Evolutionary conservation across 805 yeast genomes (phyloP), one percentile per base, ranked within the genome.

Genomic region (Phaffomyces antillensis): DNA sequence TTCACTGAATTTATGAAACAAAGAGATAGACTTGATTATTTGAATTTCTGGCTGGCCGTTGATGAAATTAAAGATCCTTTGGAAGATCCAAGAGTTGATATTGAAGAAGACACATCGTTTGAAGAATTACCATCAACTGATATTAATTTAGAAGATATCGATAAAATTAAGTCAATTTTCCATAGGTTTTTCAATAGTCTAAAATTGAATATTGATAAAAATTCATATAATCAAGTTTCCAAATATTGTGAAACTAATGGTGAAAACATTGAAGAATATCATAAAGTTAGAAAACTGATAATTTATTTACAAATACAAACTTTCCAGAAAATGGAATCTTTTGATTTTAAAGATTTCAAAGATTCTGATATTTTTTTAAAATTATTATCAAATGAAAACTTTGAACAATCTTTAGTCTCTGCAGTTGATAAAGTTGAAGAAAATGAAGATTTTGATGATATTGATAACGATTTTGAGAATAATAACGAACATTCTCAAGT

Each of bases 31-130:
- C 62, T 71, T 1, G 63, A 63, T 0, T 56, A 80, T 26, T 55
- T 87, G 5, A 81, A 80, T 37, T 79, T 78, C 48, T 85, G 89
- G 87, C 59, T 75, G 5, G 72, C 76, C 2, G 82, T 87, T 3
- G 84, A 86, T 48, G 69, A 75, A 0, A 72, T 86, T 34, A 77
- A 79, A 53, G 84, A 84, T 40, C 96, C 96, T 0, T 61, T 89
- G 16, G 84, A 75, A 46, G 67, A 67, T 50, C 61, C 67, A 4
- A 52, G n/a, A 62, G 30, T 61, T 4, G 67, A 63, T 13, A 40
- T 62, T 33, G 54, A 53, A 18, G 56, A 50, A n/a, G 54, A 55
- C 38, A 26, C 49, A 25, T 40, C 56, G 52, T 37, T 40, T 35
- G 47, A 44, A 8, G 39, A 28, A 9, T 24, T 17, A 8, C 10